Base-by-base conservation (phyloP, 108 stramenopile genomes). In the Halocafeteria seosinensis region DNA sequence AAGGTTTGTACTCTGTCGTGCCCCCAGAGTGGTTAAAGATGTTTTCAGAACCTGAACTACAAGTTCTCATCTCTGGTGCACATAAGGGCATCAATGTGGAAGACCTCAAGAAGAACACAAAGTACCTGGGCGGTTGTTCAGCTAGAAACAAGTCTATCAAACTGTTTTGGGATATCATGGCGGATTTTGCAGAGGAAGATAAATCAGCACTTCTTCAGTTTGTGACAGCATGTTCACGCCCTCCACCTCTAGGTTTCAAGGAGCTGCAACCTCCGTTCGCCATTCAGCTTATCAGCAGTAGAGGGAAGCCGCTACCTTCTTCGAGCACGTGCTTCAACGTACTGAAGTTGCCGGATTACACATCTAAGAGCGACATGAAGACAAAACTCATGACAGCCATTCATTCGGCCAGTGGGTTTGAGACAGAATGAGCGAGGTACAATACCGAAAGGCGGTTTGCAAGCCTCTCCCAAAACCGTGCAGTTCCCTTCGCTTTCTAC, bases 281-380 rank as follows among this genome's bases (percentile, higher is more conserved):
- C 31, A 77, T 98, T 72, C 92, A 93, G 61, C 76, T 86, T 24
- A 87, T 89, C 8, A 82, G 85, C n/a, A 87, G 87, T 36, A 61
- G 81, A 57, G 84, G 75, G 5, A 86, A 91, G 35, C 81, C 87
- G 51, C 78, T 99, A 23, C 94, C 94, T 5, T 74, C 89, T 6
- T 88, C 97, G 3, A 85, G 84, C 23, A 99, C 97, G 42, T 99
- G 97, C 78, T 96, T 96, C 76, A 99, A 99, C 73, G 82, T 78
- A 13, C 76, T 99, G 62, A 99, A 99, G 74, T 85, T 99, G 33
- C 98, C 98, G 24, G 88, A 92, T 12, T 96, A 95, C 78, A 89
- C 88, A 66, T 85, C 84, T 61, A 85, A 91, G 73, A 87, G 84
- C 63, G 88, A 88, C 0, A 65, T 92, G 71, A 70, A 76, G 59